These are phyloP conservation scores for Boletus bicolor DNA, from an alignment of 768 basidiomycete genomes.

Conservation along the genomic window DNA sequence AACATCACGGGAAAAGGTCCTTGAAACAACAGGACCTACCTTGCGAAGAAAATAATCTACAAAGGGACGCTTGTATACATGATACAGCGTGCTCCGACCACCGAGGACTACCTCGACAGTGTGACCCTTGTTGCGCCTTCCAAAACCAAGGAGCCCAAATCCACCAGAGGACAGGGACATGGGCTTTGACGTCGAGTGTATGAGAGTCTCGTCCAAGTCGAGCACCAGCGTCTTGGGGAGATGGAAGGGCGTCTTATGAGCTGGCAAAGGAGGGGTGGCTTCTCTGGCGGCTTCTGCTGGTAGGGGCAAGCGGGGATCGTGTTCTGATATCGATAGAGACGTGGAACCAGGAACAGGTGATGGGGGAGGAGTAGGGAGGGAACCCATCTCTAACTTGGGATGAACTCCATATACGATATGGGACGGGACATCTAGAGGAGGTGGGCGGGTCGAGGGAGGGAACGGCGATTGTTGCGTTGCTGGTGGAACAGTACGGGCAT, in stretches of 20 bases:
- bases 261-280: slow-evolving; percentile 46
- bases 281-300: slow-evolving; percentile 36
- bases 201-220: slow-evolving; percentile 97
- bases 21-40: slow-evolving; percentile 41
- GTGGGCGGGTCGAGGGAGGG: slow-evolving; percentile 24
- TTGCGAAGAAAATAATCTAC: slow-evolving; percentile 93
- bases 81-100: slow-evolving; percentile 87
- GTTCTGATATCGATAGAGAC: slow-evolving; percentile 10
- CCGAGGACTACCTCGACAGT: slow-evolving; percentile 92
- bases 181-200: slow-evolving; percentile 92
- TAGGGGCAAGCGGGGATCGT: slow-evolving; percentile 14
- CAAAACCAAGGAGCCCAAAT: slow-evolving; percentile 60
- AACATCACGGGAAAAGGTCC: neutral
- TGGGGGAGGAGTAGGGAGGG: slow-evolving; percentile 27
- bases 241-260: slow-evolving; percentile 69
- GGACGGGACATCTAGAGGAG: slow-evolving; percentile 17
- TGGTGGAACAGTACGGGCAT: slow-evolving; percentile 20
- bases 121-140: slow-evolving; percentile 65
- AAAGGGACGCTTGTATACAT: slow-evolving; percentile 97
- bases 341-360: slow-evolving; percentile 14
- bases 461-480: slow-evolving; percentile 18
- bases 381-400: slow-evolving; percentile 11
- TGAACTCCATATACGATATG: slow-evolving; percentile 6
- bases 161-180: slow-evolving; percentile 46
- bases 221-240: slow-evolving; percentile 92